A percentile compares a stretch with the other conserved stretches of the same genome.
These are phyloP conservation scores for Gigaspora rosea DNA, from an alignment of 192 early-diverging fungal genomes.

Conservation along the genomic window DNA sequence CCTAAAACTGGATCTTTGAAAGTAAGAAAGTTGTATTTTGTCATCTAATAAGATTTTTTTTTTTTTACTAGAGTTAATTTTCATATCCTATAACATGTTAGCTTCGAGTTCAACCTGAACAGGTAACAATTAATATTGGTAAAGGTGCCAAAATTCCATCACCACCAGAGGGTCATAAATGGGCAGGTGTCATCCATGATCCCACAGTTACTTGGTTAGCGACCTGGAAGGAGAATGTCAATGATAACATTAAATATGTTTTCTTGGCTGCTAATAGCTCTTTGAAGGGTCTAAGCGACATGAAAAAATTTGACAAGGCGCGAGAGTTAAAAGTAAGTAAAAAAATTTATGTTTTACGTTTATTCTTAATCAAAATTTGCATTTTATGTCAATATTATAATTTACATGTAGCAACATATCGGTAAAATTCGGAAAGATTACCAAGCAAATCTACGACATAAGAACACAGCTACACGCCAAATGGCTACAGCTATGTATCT, in stretches of 20 bases:
- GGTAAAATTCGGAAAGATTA: slow-evolving; percentile 79
- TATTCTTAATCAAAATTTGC: not conserved
- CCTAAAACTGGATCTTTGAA: slow-evolving; percentile 45
- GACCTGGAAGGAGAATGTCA: slow-evolving; percentile 98
- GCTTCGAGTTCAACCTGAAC: slow-evolving; percentile 86
- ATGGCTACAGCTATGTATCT: slow-evolving; percentile 93
- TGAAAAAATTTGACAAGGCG: slow-evolving; percentile 96
- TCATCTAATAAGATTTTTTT: no score
- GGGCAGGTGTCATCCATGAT: slow-evolving; percentile 87
- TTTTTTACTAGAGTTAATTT: slow-evolving; percentile 23
- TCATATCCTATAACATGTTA: slow-evolving; percentile 29
- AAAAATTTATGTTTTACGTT: not conserved
- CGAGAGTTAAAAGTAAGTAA: slow-evolving; percentile 71
- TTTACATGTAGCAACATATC: slow-evolving; percentile 60
- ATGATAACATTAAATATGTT: slow-evolving; percentile 90
- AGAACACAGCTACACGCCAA: slow-evolving; percentile 82
- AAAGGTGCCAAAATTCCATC: slow-evolving; percentile 73
- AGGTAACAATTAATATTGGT: slow-evolving; percentile 92
- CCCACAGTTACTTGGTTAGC: slow-evolving; percentile 95
- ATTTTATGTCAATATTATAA: not conserved
- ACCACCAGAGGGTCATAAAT: slow-evolving; percentile 86
- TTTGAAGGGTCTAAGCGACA: slow-evolving; percentile 94
- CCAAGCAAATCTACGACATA: slow-evolving; percentile 74
- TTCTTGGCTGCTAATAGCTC: slow-evolving; percentile 91
- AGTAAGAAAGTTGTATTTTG: not conserved